Evolutionary conservation across 2,329 filamentous ascomycete species (phyloP).

Genomic region (Epichloe scottii): DNA sequence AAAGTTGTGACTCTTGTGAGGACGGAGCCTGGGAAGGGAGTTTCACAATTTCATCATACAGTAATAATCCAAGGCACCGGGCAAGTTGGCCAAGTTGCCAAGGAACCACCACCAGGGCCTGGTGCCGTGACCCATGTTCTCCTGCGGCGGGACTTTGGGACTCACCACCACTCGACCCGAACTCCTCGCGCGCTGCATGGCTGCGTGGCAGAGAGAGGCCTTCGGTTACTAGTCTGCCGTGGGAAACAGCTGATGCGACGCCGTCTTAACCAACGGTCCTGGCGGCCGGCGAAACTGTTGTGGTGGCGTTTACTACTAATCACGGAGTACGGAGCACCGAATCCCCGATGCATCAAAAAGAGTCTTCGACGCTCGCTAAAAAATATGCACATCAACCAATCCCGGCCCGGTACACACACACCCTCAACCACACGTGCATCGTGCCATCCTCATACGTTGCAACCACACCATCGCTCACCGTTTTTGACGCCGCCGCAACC

Average conservation of each 20-base stretch:
- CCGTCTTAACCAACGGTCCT: background rate
- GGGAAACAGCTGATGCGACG: background rate
- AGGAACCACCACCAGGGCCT: background rate
- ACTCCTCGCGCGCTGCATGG: too few species aligned
- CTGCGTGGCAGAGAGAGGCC: too few species aligned
- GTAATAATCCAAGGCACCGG: background rate
- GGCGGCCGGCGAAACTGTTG: background rate
- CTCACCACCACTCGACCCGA: too few species aligned
- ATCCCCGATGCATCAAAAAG: background rate
- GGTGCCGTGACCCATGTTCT: too few species aligned
- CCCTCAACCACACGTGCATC: background rate
- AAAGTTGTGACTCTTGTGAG: background rate
- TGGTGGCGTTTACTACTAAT: conserved; percentile 5
- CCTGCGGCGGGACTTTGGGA: too few species aligned
- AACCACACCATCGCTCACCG: conserved; percentile 4
- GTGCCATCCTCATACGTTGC: background rate
- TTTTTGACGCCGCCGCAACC: conserved; percentile 3
- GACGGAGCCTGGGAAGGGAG: background rate
- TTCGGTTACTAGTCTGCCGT: background rate
- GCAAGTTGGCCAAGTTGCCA: background rate
- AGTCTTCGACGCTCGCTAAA: background rate
- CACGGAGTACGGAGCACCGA: too few species aligned
- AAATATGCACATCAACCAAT: conserved; percentile 1
- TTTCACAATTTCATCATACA: too few species aligned
- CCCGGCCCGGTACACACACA: background rate